Percentiles rank a stretch among this genome's conserved stretches.
Evolutionary conservation across 2,329 filamentous ascomycete species (phyloP).

Genomic region (Thelonectria olida): DNA sequence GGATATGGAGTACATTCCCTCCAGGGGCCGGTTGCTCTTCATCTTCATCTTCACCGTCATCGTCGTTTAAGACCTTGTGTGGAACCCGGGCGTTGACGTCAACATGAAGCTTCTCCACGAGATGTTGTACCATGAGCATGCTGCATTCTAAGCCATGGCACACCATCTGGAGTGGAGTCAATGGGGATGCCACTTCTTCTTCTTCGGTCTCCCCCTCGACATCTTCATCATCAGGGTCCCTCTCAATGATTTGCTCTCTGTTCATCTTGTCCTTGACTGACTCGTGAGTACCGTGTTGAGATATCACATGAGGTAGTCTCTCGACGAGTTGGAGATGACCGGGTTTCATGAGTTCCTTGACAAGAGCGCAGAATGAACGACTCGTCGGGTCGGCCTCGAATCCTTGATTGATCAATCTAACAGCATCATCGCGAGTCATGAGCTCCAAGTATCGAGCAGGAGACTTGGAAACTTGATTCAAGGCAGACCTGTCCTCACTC

Average conservation of each 20-base stretch:
- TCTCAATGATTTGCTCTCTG: too few species aligned
- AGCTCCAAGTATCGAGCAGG: conserved; percentile 13
- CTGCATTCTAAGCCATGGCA: conserved; percentile 22
- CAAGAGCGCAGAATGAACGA: not conserved
- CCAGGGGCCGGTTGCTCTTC: not conserved
- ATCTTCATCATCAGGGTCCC: too few species aligned
- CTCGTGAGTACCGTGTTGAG: conserved; percentile 19
- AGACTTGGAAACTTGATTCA: not conserved
- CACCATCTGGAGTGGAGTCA: conserved; percentile 13
- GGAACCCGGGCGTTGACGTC: conserved; percentile 23
- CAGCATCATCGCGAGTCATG: conserved; percentile 8
- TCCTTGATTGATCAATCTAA: not conserved
- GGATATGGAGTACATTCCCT: conserved; percentile 27
- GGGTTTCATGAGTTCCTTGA: conserved; percentile 15
- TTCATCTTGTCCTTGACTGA: too few species aligned
- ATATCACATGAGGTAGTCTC: not conserved
- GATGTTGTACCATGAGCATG: conserved; percentile 20
- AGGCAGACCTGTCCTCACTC: not conserved
- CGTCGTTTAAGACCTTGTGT: not conserved
- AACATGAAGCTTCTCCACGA: conserved; percentile 25
- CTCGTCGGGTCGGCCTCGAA: not conserved
- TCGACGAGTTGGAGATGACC: conserved; percentile 10
- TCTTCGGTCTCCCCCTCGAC: too few species aligned
- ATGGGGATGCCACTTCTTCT: not conserved
- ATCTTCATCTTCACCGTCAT: not conserved